Base-by-base conservation (phyloP, 306 rosid genomes). In the peach (Prunus persica) region DNA sequence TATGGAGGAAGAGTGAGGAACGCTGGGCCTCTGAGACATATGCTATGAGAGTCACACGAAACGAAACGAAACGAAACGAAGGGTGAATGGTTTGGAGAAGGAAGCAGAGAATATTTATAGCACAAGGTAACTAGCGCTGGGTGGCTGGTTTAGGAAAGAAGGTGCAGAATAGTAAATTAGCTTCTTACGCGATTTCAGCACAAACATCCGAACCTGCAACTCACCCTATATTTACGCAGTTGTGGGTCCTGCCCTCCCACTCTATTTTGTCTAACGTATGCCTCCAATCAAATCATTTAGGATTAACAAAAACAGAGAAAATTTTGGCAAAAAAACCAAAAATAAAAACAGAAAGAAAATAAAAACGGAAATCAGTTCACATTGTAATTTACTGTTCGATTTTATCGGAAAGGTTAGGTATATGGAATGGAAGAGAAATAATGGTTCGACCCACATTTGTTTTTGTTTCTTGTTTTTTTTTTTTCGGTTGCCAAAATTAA, bases 1-100 rank as follows among this genome's bases (percentile, higher is more conserved):
- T 43, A 88, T 82, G 71, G 93, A 88, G 32, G 91, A 88, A 54
- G 89, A 88, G 75, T 90, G 96, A 5, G 96, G 93, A 71, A 90
- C 85, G 56, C 64, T 63, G 19, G 86, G 80, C 83, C 96, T 90
- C 50, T 90, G 93, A 88, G 96, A 88, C 96, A 90, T 90, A 88
- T 80, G 96, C 89, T 83, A 55, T 28, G 32, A 25, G 41, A 25
- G 19, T 38, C 43, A 9, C 52, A 25, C 57, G 45, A 41, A 60
- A 11, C 8, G 34, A 55, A 76, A 11, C 8, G 34, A 55, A 76
- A 24, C 12, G 15, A 2, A 12, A 22, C 30, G 28, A 32, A 55
- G 66, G 45, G 30, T 30, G 50, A 30, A 1, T 63, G 64, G 38
- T 27, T 61, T 25, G 38, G 34, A 2, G 41, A 61, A 25, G 65